Evolutionary conservation across 2,329 filamentous ascomycete genomes (phyloP).

Genomic region (Diaporthe longicolla): DNA sequence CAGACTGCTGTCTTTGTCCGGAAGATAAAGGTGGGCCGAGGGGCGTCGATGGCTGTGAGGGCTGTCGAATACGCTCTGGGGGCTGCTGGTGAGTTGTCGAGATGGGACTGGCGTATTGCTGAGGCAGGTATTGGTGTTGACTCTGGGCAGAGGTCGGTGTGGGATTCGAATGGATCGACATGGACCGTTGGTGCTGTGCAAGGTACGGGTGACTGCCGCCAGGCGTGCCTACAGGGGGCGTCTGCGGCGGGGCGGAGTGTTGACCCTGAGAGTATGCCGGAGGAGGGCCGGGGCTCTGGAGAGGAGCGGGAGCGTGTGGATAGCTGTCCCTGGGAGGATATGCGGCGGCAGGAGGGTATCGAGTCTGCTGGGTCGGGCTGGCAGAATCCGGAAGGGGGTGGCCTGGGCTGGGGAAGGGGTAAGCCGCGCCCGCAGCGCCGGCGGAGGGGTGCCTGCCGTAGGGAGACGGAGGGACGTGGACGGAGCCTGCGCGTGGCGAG

Average conservation of each 20-base stretch:
- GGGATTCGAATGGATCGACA: slow-evolving; percentile 70
- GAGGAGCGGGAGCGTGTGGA: slow-evolving; percentile 53
- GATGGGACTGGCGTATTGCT: slow-evolving; percentile 67
- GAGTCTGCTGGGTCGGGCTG: slow-evolving; percentile 67
- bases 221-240: slow-evolving; percentile 63
- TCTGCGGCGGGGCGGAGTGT: slow-evolving; percentile 59
- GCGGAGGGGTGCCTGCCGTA: slow-evolving; percentile 68
- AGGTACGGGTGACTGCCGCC: slow-evolving; percentile 54
- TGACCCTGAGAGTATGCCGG: slow-evolving; percentile 39
- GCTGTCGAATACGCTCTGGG: slow-evolving; percentile 61
- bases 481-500: slow-evolving; percentile 62
- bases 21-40: slow-evolving; percentile 64
- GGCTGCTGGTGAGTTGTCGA: slow-evolving; percentile 58
- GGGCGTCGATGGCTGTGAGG: slow-evolving; percentile 69
- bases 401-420: slow-evolving; percentile 61
- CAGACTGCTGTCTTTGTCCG: slow-evolving; percentile 61
- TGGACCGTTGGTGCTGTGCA: slow-evolving; percentile 62
- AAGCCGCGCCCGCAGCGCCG: slow-evolving; percentile 61
- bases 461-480: slow-evolving; percentile 60
- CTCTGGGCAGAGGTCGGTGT: slow-evolving; percentile 75
- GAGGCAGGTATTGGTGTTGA: slow-evolving; percentile 65
- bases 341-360: slow-evolving; percentile 61
- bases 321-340: slow-evolving; percentile 64
- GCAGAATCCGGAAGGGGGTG: slow-evolving; percentile 58
- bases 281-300: slow-evolving; percentile 48